Evolutionary conservation across 2,329 filamentous ascomycete species (phyloP), one percentile per base, ranked within the genome.

Genomic region (Chaetothyriales sp.): DNA sequence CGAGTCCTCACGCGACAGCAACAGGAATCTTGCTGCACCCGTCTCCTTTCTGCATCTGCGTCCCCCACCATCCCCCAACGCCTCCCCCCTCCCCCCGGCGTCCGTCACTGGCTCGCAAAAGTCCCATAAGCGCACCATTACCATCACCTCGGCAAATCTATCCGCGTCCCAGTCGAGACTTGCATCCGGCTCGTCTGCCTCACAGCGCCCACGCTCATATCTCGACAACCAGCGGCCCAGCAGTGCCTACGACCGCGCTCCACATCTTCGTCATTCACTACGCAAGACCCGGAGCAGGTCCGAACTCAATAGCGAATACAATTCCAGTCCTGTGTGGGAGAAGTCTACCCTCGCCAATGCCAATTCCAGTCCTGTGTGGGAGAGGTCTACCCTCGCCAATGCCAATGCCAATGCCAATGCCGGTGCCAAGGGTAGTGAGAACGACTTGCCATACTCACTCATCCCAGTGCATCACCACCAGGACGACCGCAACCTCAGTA

Each of bases 241-340:
- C 33, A 40, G 33, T 8, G 29, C 4, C 5, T 8, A 33, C 29
- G 29, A 33, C 7, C 29, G 29, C 7, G 4, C 29, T 33, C 8
- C 29, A 9, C 8, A 33, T 8, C 2, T 13, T 4, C 29, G 10
- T 40, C 33, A 40, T 4, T 54, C 52, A 9, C 46, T 54, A n/a
- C 46, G 52, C 18, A 54, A 54, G 28, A 46, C 48, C 20, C 49
- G 49, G 9, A 51, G 49, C 15, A 28, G 52, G 13, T 49, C 52
- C 6, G 52, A 49, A 47, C 46, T 51, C 19, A 48, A 49, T 2
- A 51, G 44, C n/a, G 52, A 54, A 29, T 54, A 54, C 46, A 46
- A 15, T 10, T 46, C 43, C 6, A 40, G 49, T 13, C 29, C 46
- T 8, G 22, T 18, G 2, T 22, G 20, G 18, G 8, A 44, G 28